A percentile compares a stretch with the other conserved stretches of the same genome.
phyloP scores from a whole-genome alignment of 2,329 filamentous ascomycete species.

The Amauroascus verrucosus region DNA sequence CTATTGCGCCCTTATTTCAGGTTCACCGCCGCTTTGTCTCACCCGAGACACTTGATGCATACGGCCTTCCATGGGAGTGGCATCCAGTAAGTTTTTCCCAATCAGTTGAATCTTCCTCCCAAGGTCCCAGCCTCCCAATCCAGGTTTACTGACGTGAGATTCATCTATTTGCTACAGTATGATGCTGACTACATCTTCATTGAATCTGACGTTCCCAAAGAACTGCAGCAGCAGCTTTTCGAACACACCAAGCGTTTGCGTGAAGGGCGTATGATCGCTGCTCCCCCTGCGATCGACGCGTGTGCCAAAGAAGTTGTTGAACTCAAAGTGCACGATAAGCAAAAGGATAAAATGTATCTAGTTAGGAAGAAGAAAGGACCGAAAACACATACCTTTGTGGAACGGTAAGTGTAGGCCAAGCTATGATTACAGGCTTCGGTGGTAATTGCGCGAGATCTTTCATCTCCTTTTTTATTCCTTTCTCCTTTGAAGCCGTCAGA shows the following conservation, averaged over 20 bases:
- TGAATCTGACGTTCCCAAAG: conserved; percentile 61
- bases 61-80: conserved; percentile 38
- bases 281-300: conserved; percentile 20
- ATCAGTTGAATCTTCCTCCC: not conserved
- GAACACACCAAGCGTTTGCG: conserved; percentile 57
- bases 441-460: too few relatives aligned
- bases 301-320: conserved; percentile 24
- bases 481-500: too few relatives aligned
- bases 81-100: conserved; percentile 31
- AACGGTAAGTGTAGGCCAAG: not conserved
- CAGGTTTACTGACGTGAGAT: too few relatives aligned
- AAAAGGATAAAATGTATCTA: conserved; percentile 38
- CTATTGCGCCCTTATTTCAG: conserved; percentile 18
- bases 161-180: conserved; percentile 26
- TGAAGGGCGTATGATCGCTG: conserved; percentile 39
- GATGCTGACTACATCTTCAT: conserved; percentile 63
- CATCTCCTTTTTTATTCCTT: too few relatives aligned
- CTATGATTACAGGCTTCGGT: not conserved
- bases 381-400: conserved; percentile 8
- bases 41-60: conserved; percentile 40
- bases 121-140: not conserved
- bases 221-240: conserved; percentile 62
- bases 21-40: conserved; percentile 39
- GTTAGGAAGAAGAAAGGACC: conserved; percentile 36
- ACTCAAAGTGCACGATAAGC: conserved; percentile 33